Conservation (phyloP, 371 early-diverging fungal genomes). For the Circinella minor region DNA sequence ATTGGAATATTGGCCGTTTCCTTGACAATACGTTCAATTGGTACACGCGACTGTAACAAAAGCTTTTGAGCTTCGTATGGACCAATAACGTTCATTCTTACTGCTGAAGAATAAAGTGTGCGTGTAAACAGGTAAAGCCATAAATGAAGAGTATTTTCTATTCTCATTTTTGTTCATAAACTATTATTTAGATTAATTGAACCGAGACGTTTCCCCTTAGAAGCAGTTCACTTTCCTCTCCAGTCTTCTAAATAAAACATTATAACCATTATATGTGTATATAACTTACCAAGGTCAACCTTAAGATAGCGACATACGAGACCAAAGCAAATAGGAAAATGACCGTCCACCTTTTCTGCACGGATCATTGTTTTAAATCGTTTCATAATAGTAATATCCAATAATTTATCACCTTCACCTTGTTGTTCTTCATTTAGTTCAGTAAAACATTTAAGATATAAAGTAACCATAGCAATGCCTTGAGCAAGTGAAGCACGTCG, state of each 20-base stretch:
- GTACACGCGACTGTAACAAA: conserved; percentile 61
- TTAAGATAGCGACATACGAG: conserved; percentile 65
- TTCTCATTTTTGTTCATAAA: neutral
- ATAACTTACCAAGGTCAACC: conserved; percentile 54
- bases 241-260: neutral
- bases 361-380: conserved; percentile 61
- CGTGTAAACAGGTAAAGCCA: conserved; percentile 85
- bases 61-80: conserved; percentile 87
- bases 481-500: conserved; percentile 77
- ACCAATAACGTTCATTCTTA: conserved; percentile 87
- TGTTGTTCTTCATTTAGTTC: conserved; percentile 16
- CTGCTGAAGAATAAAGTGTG: conserved; percentile 84
- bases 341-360: conserved; percentile 61
- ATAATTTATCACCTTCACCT: neutral
- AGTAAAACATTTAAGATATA: conserved; percentile 63
- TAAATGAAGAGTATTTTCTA: conserved; percentile 74
- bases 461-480: conserved; percentile 69
- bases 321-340: conserved; percentile 76
- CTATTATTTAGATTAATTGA: too few relatives aligned
- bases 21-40: conserved; percentile 58
- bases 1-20: conserved; percentile 46
- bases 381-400: conserved; percentile 44
- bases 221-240: neutral
- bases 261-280: neutral
- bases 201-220: neutral